Evolutionary conservation across 2,329 filamentous ascomycete species (phyloP).

Genomic region (Cladophialophora yegresii): DNA sequence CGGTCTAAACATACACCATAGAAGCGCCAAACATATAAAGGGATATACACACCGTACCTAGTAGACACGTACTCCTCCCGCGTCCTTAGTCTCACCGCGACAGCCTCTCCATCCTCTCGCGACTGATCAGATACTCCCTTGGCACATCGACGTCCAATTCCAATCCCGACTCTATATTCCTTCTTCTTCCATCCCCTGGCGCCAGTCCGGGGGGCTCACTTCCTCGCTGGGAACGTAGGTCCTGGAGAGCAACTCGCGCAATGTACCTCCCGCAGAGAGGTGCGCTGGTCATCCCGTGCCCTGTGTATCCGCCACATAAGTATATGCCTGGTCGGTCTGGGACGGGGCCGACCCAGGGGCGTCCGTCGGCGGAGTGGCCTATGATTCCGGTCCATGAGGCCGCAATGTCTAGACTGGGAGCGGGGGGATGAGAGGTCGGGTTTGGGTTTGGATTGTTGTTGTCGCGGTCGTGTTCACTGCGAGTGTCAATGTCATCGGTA

Average conservation of each 20-base stretch:
- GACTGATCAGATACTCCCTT: neutral
- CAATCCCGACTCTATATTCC: neutral
- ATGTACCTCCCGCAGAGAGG: conserved; percentile 32
- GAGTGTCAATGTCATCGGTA: neutral
- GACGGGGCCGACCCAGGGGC: conserved; percentile 57
- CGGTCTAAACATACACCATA: no score
- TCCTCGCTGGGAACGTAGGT: neutral
- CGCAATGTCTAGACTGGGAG: conserved; percentile 22
- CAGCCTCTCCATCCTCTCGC: neutral
- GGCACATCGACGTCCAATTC: neutral
- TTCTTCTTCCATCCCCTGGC: neutral
- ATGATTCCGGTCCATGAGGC: conserved; percentile 54
- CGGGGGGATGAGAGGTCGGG: neutral
- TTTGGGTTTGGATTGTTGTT: conserved; percentile 33
- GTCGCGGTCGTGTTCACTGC: neutral
- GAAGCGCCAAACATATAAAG: no score
- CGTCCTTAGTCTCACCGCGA: neutral
- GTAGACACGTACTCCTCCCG: neutral
- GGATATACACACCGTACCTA: no score
- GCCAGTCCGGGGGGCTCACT: neutral
- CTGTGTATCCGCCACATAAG: conserved; percentile 63
- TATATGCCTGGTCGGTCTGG: conserved; percentile 53
- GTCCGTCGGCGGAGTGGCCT: conserved; percentile 54
- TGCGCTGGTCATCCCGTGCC: conserved; percentile 63
- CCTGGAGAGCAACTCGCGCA: conserved; percentile 24